Evolutionary conservation across 495 filamentous ascomycete genomes (phyloP), one percentile per base, ranked within the genome.

Genomic region (Thermothielavioides terrestris): DNA sequence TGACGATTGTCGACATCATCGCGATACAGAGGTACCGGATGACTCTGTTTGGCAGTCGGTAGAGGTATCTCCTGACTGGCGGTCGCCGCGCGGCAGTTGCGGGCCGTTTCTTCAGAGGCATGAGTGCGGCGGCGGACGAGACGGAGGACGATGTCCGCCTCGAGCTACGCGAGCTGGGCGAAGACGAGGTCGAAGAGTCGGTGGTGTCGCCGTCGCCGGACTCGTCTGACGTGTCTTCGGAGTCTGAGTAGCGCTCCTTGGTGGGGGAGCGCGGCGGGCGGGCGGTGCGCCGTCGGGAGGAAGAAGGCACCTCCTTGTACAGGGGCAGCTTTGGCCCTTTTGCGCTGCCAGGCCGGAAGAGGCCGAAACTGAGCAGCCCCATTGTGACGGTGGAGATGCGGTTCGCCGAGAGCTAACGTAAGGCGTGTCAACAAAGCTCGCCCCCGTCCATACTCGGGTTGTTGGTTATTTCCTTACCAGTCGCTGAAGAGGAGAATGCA

Each of bases 1-100:
- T 53, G 6, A 91, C 52, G 15, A 94, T 73, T 0, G 79, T 78
- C 1, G 74, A 75, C 21, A 85, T 78, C 39, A 94, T 62, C 17
- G 75, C 78, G 27, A 86, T 69, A 54, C 85, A 88, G 31, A 92
- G 75, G 58, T 80, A 88, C 61, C 84, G 76, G 57, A 84, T 76
- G 14, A 87, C 70, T 55, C 71, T 78, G 52, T 84, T 77, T 44
- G 70, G 85, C 52, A 82, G 50, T 22, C 78, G 78, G 56, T 84
- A 84, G 45, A 74, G 70, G 42, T 75, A 68, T 6, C 72, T 57
- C 17, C 58, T 53, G 9, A 63, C 52, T 23, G 73, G 69, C 14
- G 62, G 55, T 11, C 68, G 60, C 20, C 68, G 66, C 37, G 72
- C 54, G 37, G 66, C 59, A 43, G 57, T n/a, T 11, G 12, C 62